phyloP scores from a whole-genome alignment of 257 asterid genomes.

The Linderniella brevidens region DNA sequence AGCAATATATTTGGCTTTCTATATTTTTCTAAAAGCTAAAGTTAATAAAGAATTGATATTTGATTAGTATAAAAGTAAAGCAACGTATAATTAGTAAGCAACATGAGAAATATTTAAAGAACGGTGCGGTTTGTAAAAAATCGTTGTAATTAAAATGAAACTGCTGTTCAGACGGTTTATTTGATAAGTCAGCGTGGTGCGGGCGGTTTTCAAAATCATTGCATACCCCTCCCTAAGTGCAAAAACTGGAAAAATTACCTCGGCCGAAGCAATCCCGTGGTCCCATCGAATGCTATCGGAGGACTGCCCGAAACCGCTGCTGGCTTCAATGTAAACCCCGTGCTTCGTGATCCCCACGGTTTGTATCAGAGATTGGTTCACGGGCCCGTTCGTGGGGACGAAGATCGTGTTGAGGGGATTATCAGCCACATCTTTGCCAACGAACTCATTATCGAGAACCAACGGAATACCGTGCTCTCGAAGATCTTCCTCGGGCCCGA shows the following conservation, averaged over 20 bases:
- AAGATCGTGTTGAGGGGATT: conserved; percentile 81
- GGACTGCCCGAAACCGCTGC: conserved; percentile 88
- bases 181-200: too few species aligned
- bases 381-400: conserved; percentile 44
- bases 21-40: too few species aligned
- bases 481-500: conserved; percentile 67
- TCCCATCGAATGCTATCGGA: conserved; percentile 49
- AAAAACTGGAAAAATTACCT: conserved; percentile 22
- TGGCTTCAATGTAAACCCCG: conserved; percentile 91
- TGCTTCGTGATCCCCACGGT: conserved; percentile 77
- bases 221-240: too few species aligned
- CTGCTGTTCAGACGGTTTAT: too few species aligned
- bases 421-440: conserved; percentile 72
- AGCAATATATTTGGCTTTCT: too few species aligned
- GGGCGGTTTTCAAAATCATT: too few species aligned
- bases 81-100: too few species aligned
- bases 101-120: too few species aligned
- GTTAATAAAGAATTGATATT: too few species aligned
- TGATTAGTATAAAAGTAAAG: too few species aligned
- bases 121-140: too few species aligned
- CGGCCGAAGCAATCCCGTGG: conserved; percentile 84
- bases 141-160: too few species aligned
- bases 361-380: conserved; percentile 61
- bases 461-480: conserved; percentile 43
- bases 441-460: conserved; percentile 50